phyloP scores from a whole-genome alignment of 2,329 filamentous ascomycete species.

The Aureobasidium sp. region DNA sequence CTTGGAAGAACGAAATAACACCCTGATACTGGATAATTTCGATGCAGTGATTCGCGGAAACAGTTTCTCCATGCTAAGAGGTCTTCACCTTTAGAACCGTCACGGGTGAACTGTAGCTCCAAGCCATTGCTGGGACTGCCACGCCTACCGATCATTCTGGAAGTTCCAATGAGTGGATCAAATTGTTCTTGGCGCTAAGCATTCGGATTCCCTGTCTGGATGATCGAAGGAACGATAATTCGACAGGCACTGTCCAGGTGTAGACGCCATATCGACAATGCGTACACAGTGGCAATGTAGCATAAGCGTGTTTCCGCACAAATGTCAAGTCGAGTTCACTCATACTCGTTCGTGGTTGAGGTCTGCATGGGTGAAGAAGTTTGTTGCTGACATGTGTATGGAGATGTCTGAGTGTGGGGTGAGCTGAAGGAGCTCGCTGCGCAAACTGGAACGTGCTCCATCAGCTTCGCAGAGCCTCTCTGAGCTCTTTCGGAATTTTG shows the following conservation, averaged over 20 bases:
- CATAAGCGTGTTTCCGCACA: background rate
- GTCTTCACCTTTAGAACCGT: background rate
- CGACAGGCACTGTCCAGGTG: background rate
- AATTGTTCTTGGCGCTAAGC: background rate
- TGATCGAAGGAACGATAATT: background rate
- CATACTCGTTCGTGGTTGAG: background rate
- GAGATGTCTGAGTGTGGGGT: background rate
- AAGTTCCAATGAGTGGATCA: background rate
- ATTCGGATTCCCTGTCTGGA: background rate
- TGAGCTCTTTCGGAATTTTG: background rate
- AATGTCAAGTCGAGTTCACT: background rate
- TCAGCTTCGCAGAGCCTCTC: background rate
- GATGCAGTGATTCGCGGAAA: background rate
- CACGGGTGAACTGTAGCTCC: background rate
- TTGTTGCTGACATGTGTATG: background rate
- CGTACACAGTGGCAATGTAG: background rate
- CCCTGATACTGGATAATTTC: too few relatives aligned
- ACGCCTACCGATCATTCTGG: background rate
- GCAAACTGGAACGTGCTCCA: background rate
- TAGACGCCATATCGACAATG: background rate
- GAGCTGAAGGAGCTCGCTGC: constrained; percentile 2
- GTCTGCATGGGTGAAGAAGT: background rate
- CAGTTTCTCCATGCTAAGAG: background rate
- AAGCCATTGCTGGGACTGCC: background rate
- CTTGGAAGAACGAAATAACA: background rate